Evolutionary conservation across 139 green algal genomes (phyloP).

Genomic region (Closterium sp.): DNA sequence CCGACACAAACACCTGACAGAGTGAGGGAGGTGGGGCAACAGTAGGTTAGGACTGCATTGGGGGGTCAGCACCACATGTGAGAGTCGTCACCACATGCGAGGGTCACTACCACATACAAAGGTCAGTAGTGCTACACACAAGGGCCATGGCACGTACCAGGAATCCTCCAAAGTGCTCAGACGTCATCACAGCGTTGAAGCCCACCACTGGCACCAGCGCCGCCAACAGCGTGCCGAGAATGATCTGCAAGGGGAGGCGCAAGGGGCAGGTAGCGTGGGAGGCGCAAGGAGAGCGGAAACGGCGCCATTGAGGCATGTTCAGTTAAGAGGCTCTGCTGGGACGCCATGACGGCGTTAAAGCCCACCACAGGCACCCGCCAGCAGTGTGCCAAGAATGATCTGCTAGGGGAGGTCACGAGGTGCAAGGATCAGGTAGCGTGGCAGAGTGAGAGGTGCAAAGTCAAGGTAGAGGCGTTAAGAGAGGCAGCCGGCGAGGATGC

Average conservation of each 20-base stretch:
- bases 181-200: slow-evolving; percentile 95
- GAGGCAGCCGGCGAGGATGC: too few relatives aligned
- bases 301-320: too few relatives aligned
- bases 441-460: background rate
- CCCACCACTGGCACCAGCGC: slow-evolving; percentile 88
- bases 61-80: too few relatives aligned
- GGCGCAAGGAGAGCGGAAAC: too few relatives aligned
- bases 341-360: slow-evolving; percentile 96
- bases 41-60: too few relatives aligned
- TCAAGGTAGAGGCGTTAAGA: background rate
- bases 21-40: too few relatives aligned
- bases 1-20: too few relatives aligned
- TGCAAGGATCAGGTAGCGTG: background rate
- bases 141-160: slow-evolving; percentile 17
- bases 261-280: too few relatives aligned
- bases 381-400: slow-evolving; percentile 38
- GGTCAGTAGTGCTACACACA: too few relatives aligned
- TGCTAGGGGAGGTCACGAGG: background rate
- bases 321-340: too few relatives aligned
- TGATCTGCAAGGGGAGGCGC: slow-evolving; percentile 17
- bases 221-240: slow-evolving; percentile 57
- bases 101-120: too few relatives aligned
- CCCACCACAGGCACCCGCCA: slow-evolving; percentile 85
- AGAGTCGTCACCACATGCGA: too few relatives aligned
- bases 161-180: slow-evolving; percentile 94